Evolutionary conservation across 2,329 filamentous ascomycete species (phyloP), one percentile per base, ranked within the genome.

Genomic region (Juglanconis oblonga): DNA sequence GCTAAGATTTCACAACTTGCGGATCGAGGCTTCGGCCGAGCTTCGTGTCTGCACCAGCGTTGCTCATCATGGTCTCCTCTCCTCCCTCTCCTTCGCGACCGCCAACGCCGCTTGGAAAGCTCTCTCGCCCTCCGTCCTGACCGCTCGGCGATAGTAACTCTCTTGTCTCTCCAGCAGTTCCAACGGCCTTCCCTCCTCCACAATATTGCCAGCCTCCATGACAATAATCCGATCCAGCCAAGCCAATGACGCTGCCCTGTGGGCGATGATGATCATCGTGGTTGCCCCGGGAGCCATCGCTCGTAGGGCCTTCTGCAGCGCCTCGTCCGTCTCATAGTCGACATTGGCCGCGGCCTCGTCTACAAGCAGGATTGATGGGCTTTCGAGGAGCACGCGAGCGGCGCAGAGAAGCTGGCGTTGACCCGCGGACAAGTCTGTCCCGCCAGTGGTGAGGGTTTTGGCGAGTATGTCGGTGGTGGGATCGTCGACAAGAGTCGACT

Each of bases 341-440:
- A 60, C 45, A 11, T 48, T 55, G 6, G 58, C 58, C 8, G 58
- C 53, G 6, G 58, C 58, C n/a, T 60, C 58, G 38, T 60, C 58
- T 14, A 60, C 44, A 11, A 60, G 52, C 11, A 60, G 35, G 5
- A 60, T 51, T n/a, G 58, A 17, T 11, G 32, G 44, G 32, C 44
- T 42, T 9, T 49, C 31, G 32, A 60, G 52, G 7, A 60, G 17
- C 14, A 69, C 68, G 14, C 71, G 69, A 0, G 71, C 67, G 1
- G 72, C 67, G 42, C 69, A 71, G 1, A 72, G 64, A 1, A 72
- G 65, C 57, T 73, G 71, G 2, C 69, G 63, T 50, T 73, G 71
- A 2, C 71, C 71, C 7, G 70, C 69, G 0, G 70, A 73, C 14
- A 73, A 64, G 40, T 63, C 61, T 31, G 51, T 35, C 24, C 61